Base-by-base conservation (phyloP, 2,329 filamentous ascomycete genomes). In the Dendrostoma leiphaemia region DNA sequence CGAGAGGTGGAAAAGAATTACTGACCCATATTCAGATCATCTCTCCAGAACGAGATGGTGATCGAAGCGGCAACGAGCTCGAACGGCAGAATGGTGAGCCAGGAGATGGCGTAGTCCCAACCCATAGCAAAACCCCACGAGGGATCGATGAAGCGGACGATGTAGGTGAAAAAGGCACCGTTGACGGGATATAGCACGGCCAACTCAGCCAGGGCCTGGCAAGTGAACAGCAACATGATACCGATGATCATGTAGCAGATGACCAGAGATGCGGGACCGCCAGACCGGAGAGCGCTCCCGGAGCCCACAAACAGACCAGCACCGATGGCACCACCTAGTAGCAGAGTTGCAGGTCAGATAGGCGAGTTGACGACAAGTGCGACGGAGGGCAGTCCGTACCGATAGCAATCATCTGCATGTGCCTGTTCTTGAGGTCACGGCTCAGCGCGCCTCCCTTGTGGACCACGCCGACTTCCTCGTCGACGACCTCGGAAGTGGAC, bases 261-360 rank as follows among this genome's bases (percentile, higher is more conserved):
- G 32, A 79, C 64, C 58, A 77, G 63, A 8, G 72, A 61, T 3
- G 69, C 73, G 15, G 85, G 86, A 24, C 86, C 86, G 63, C 84
- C 86, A n/a, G 68, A 73, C 23, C 76, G 71, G 49, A 89, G 71
- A 32, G 84, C 84, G 40, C 67, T 67, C 46, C 85, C 86, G 2
- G 85, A 86, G 45, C 85, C 82, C 55, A 91, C 84, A 67, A 90
- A 90, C 9, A 90, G 76, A 73, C 88, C 87, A 59, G 73, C 73
- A 54, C 74, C 73, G 45, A 76, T 75, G 13, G 74, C 70, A 63
- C 73, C 74, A 50, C 72, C 72, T 73, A 50, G n/a, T n/a, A n/a
- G n/a, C n/a, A n/a, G n/a, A n/a, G n/a, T n/a, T n/a, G n/a, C n/a
- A 38, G 6, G 10, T 9, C 17, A 23, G 8, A 24, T 58, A 23